Base-by-base conservation (phyloP, 2,329 filamentous ascomycete genomes). In the Aspergillus uvarum region DNA sequence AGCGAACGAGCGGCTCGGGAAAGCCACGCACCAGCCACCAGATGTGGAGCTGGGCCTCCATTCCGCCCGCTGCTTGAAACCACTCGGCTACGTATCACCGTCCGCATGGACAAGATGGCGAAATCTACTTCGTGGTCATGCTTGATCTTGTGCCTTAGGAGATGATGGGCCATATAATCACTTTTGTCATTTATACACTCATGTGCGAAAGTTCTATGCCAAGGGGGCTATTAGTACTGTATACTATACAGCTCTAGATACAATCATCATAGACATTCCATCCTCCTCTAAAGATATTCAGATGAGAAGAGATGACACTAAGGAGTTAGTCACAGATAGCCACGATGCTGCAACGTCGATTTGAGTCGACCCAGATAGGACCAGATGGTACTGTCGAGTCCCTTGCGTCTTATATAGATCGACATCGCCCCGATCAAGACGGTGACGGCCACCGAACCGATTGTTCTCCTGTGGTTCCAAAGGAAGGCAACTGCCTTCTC, bases 351-450 rank as follows among this genome's bases (percentile, higher is more conserved):
- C 56, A 76, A 64, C 10, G 62, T 62, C 29, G 58, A 50, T 58
- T 69, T 70, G 42, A 75, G 62, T 57, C 64, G 64, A 56, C 65
- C 62, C 21, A 76, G n/a, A 60, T 72, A 74, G 14, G 68, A 67
- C 72, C 74, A 74, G 31, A 76, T 67, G 0, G 69, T 63, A 11
- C 59, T 67, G 58, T 79, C 77, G 24, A 75, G 59, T 19, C 76
- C 77, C 47, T 66, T 75, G 58, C 67, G 86, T 56, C 86, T 82
- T 63, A 92, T 73, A 75, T 88, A 90, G 59, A 92, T 79, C 7
- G 91, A 90, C 57, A 90, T 65, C 24, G 87, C 75, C 29, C 86
- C 90, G 51, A 94, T 82, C 5, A 89, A 70, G 26, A 95, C 74
- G 24, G 91, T 87, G 55, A 87, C 74, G 29, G 85, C 88, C 51